Percentiles rank a stretch among this genome's conserved stretches.
Evolutionary conservation across 2,329 filamentous ascomycete genomes (phyloP).

Genomic region (Diaporthe aspalathi): DNA sequence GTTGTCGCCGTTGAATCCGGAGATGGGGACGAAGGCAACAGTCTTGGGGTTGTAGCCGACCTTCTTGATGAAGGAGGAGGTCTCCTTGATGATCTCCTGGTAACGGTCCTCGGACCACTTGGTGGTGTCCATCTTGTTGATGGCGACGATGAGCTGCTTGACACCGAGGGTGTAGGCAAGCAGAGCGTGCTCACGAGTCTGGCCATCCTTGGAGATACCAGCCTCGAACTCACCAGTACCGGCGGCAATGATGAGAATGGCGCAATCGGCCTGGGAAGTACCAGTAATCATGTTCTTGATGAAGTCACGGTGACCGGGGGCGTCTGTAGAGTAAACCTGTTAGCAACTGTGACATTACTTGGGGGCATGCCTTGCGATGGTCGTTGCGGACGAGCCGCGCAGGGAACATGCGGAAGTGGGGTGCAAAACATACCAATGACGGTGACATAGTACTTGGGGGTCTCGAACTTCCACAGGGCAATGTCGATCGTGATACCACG

Average conservation of each 20-base stretch:
- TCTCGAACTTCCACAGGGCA: slow-evolving; percentile 99
- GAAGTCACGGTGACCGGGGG: slow-evolving; percentile 99
- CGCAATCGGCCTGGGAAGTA: slow-evolving; percentile 99
- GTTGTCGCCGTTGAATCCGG: slow-evolving; percentile 99
- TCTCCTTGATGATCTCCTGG: slow-evolving; percentile 99
- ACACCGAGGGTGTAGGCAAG: slow-evolving; percentile 99
- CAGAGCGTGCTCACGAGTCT: slow-evolving; percentile 99
- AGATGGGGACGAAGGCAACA: slow-evolving; percentile 99
- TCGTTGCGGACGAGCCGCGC: not conserved
- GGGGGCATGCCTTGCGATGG: not conserved
- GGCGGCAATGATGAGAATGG: slow-evolving; percentile 99
- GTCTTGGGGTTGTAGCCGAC: slow-evolving; percentile 99
- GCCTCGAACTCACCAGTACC: slow-evolving; percentile 99
- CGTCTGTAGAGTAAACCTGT: slow-evolving; percentile 66
- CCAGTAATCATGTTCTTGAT: slow-evolving; percentile 99
- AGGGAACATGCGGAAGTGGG: not conserved
- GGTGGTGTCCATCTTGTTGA: slow-evolving; percentile 99
- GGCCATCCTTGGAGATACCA: slow-evolving; percentile 99
- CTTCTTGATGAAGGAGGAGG: slow-evolving; percentile 99
- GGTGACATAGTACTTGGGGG: slow-evolving; percentile 96
- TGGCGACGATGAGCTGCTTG: slow-evolving; percentile 99
- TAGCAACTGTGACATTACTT: slow-evolving; percentile 40
- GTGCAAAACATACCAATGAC: slow-evolving; percentile 80
- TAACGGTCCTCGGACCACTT: slow-evolving; percentile 97
- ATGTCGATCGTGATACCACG: slow-evolving; percentile 99